phyloP scores from a whole-genome alignment of 2,329 filamentous ascomycete genomes.

The Aureobasidium subglaciale region DNA sequence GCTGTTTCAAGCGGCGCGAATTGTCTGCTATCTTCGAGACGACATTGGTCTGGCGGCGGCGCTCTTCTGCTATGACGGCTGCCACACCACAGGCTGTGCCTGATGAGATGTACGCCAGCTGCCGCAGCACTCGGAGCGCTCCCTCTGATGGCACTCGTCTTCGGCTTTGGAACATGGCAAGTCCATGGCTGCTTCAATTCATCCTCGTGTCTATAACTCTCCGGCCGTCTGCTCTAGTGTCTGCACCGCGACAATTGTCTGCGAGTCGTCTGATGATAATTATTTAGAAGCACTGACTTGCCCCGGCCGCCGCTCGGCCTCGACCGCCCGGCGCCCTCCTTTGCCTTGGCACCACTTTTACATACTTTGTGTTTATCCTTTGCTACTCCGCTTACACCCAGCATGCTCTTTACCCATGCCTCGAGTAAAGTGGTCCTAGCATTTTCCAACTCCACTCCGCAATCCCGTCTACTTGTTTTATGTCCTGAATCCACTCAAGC shows the following conservation, averaged over 20 bases:
- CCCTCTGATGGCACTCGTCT: slow-evolving; percentile 30
- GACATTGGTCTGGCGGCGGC: slow-evolving; percentile 27
- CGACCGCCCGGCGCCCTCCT: neutral
- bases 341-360: neutral
- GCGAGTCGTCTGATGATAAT: neutral
- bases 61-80: slow-evolving; percentile 31
- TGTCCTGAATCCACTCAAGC: slow-evolving; percentile 54
- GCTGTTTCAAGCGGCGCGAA: slow-evolving; percentile 17
- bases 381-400: too few relatives aligned
- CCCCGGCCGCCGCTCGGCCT: neutral
- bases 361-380: neutral
- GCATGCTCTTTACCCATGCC: neutral
- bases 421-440: slow-evolving; percentile 37
- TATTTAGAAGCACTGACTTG: neutral
- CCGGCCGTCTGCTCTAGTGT: neutral
- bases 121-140: slow-evolving; percentile 30
- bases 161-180: slow-evolving; percentile 25
- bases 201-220: neutral
- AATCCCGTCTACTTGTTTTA: slow-evolving; percentile 48
- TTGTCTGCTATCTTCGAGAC: slow-evolving; percentile 31
- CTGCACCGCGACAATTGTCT: neutral
- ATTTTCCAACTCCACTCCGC: slow-evolving; percentile 52
- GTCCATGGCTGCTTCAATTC: slow-evolving; percentile 14
- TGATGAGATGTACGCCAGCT: slow-evolving; percentile 34
- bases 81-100: slow-evolving; percentile 30